A percentile compares a stretch with the other conserved stretches of the same genome.
These are phyloP conservation scores for Lablab purpureus DNA, from an alignment of 306 rosid genomes.

Conservation along the genomic window DNA sequence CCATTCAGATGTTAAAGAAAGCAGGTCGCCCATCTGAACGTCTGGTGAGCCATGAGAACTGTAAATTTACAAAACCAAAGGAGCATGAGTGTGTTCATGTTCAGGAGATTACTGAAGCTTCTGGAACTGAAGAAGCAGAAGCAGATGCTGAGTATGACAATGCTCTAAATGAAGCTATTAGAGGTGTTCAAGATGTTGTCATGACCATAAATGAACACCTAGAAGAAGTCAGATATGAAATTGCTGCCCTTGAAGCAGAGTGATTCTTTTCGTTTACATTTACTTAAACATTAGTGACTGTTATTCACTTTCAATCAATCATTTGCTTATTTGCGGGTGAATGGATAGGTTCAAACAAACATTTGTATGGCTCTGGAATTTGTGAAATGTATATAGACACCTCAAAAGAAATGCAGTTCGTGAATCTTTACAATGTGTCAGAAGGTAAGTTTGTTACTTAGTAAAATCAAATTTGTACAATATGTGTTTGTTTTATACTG, in stretches of 20 bases:
- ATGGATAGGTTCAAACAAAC: conserved; percentile 18
- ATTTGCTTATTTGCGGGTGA: conserved; percentile 20
- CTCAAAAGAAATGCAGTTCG: conserved; percentile 29
- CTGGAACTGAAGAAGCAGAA: conserved; percentile 94
- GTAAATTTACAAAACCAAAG: conserved; percentile 67
- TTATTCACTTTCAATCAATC: conserved; percentile 30
- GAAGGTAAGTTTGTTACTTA: not conserved
- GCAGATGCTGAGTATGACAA: conserved; percentile 86
- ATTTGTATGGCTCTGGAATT: conserved; percentile 8
- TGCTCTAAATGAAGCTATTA: conserved; percentile 88
- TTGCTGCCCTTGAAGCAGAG: conserved; percentile 81
- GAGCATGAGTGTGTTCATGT: conserved; percentile 83
- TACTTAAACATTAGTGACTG: conserved; percentile 4
- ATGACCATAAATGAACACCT: conserved; percentile 82
- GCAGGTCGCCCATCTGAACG: conserved; percentile 89
- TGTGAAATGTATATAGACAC: conserved; percentile 47
- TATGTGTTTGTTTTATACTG: no score
- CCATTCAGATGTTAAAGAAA: conserved; percentile 83
- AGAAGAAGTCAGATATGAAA: conserved; percentile 95
- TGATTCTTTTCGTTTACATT: conserved; percentile 32
- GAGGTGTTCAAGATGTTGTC: conserved; percentile 88
- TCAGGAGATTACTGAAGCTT: conserved; percentile 83
- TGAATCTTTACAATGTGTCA: conserved; percentile 27
- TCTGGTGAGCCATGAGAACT: conserved; percentile 81
- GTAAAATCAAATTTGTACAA: no score